Percentiles rank a stretch among this genome's conserved stretches.
Conservation (phyloP, 371 early-diverging fungal genomes). For the Lichtheimia ornata region DNA sequence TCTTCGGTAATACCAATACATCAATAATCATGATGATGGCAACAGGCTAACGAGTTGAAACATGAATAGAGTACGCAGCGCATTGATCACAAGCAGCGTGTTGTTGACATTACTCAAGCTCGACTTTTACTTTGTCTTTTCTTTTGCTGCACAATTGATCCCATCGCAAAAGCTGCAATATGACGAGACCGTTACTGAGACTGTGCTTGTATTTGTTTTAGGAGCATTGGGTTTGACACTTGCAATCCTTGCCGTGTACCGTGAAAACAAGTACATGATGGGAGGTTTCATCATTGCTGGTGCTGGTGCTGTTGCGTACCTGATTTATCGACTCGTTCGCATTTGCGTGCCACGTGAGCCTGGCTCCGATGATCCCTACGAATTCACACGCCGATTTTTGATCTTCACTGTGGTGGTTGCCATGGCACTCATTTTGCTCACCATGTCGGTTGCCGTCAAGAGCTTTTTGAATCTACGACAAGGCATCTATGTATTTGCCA, state of each 20-base stretch:
- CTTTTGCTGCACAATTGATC: slow-evolving; percentile 50
- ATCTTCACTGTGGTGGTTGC: slow-evolving; percentile 43
- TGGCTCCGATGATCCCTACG: slow-evolving; percentile 32
- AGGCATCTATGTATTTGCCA: slow-evolving; percentile 26
- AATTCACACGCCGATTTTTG: slow-evolving; percentile 45
- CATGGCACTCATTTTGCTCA: slow-evolving; percentile 23
- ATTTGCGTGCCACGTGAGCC: slow-evolving; percentile 23
- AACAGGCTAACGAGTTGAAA: neutral
- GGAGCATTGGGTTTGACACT: slow-evolving; percentile 32
- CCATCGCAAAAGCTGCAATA: slow-evolving; percentile 42
- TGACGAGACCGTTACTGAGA: slow-evolving; percentile 33
- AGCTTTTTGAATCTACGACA: slow-evolving; percentile 30
- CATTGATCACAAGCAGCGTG: slow-evolving; percentile 36
- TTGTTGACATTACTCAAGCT: slow-evolving; percentile 43
- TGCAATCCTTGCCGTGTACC: slow-evolving; percentile 33
- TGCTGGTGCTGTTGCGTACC: slow-evolving; percentile 26
- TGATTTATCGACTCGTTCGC: slow-evolving; percentile 34
- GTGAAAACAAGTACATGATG: slow-evolving; percentile 40
- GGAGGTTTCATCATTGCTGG: slow-evolving; percentile 20
- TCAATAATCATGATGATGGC: neutral
- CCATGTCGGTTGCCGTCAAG: slow-evolving; percentile 22
- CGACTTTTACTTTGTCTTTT: slow-evolving; percentile 50
- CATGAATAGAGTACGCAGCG: slow-evolving; percentile 33
- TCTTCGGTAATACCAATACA: slow-evolving; percentile 27
- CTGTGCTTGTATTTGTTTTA: slow-evolving; percentile 40